Evolutionary conservation across 257 asterid species (phyloP), one percentile per base, ranked within the genome.

Genomic region (Pogostemon cablin): DNA sequence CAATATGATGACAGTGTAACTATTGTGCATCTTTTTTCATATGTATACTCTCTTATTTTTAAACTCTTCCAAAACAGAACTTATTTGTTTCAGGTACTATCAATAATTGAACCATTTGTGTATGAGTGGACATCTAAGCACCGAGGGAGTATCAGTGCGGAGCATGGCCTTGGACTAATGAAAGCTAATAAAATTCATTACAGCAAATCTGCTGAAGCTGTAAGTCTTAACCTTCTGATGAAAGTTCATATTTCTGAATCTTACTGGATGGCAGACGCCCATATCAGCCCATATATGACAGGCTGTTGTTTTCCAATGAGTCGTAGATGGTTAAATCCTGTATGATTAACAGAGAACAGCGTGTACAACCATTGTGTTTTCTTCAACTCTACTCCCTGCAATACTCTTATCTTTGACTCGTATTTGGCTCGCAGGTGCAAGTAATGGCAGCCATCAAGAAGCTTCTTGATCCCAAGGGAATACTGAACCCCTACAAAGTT

Each of bases 91-190:
- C 90, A 93, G 98, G 76, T 93, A 74, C 69, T 89, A 76, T 80
- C 95, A 7, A 82, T 81, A 78, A 91, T 93, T 5, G 98, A 93
- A 78, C 98, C 99, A 57, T 93, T 93, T 74, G 96, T 93, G 60
- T 93, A 91, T 55, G 98, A 93, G 78, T 93, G 99, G 99, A 91
- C 98, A 67, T 91, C 99, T 46, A 87, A 86, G 84, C 96, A 93
- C 72, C 83, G 82, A 3, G 99, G 99, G 52, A 93, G 99, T 84
- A 93, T 93, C 73, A 93, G 99, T 37, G 98, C 99, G 0, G 99
- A 93, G 80, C 99, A 93, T 67, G 99, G 96, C 60, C 88, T 93
- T 65, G 99, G 99, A 75, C 79, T 89, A 79, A 89, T 93, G 99
- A 93, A 93, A 85, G 99, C 99, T 25, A 73, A 77, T 67, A 93